These are phyloP conservation scores for Podila clonocystis DNA, from an alignment of 192 early-diverging fungal species.

Conservation along the genomic window DNA sequence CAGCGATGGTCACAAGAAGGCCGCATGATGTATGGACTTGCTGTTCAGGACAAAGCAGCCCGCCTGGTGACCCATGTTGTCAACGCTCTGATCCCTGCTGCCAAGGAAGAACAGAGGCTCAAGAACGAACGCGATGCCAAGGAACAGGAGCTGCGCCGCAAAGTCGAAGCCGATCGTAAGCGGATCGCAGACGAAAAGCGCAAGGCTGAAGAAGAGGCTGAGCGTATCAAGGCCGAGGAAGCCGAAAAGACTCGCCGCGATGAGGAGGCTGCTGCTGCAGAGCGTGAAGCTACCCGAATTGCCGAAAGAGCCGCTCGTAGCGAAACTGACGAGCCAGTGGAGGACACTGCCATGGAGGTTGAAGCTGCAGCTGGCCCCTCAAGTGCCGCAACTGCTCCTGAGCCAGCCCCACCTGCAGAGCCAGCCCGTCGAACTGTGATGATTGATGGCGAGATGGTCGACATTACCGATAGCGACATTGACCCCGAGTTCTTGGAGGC, in stretches of 20 bases:
- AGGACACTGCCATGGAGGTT: constrained; percentile 34
- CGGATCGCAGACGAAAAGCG: constrained; percentile 53
- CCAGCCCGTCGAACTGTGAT: constrained; percentile 66
- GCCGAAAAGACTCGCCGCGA: constrained; percentile 36
- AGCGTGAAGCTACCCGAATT: constrained; percentile 48
- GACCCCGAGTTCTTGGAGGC: constrained; percentile 94
- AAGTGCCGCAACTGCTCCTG: background rate
- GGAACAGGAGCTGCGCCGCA: constrained; percentile 55
- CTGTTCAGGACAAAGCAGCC: constrained; percentile 66
- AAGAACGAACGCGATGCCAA: constrained; percentile 65
- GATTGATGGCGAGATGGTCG: constrained; percentile 82
- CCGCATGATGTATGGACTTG: constrained; percentile 77
- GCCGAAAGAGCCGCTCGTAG: constrained; percentile 25
- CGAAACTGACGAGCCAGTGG: constrained; percentile 45
- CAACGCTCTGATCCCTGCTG: constrained; percentile 79
- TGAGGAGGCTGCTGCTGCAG: constrained; percentile 39
- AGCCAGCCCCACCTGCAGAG: constrained; percentile 3
- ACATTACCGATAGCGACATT: constrained; percentile 95
- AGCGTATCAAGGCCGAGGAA: constrained; percentile 55
- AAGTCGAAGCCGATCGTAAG: constrained; percentile 67
- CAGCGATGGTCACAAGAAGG: constrained; percentile 93
- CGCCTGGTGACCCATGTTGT: constrained; percentile 70
- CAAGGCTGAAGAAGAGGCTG: constrained; percentile 57
- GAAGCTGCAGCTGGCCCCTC: constrained; percentile 19
- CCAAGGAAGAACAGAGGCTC: constrained; percentile 73